Evolutionary conservation across 2,329 filamentous ascomycete species (phyloP).

Genomic region (Aspergillus sp.): DNA sequence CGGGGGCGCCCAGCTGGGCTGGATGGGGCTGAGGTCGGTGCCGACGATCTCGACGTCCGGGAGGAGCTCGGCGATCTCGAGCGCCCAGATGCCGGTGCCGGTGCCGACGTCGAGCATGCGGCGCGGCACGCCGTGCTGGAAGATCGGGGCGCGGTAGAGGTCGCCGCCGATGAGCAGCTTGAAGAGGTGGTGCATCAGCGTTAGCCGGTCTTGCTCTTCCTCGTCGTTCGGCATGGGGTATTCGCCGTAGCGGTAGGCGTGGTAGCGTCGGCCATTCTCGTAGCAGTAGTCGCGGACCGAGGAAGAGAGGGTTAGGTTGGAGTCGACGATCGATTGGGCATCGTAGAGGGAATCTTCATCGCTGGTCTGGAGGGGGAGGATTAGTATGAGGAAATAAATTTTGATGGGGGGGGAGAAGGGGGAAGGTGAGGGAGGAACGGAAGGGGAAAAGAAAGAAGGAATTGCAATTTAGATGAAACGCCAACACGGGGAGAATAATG

Average conservation of each 20-base stretch:
- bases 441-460: background rate
- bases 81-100: conserved; percentile 34
- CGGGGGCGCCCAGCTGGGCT: conserved; percentile 44
- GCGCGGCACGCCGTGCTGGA: conserved; percentile 10
- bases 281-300: conserved; percentile 39
- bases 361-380: conserved; percentile 25
- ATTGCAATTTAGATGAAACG: background rate
- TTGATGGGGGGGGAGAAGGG: background rate
- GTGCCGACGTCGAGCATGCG: conserved; percentile 36
- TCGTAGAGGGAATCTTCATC: conserved; percentile 37
- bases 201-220: conserved; percentile 44
- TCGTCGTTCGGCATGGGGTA: conserved; percentile 47
- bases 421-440: background rate
- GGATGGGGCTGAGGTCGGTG: conserved; percentile 38
- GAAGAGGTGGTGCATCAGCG: conserved; percentile 42
- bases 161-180: conserved; percentile 35
- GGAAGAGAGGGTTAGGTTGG: conserved; percentile 41
- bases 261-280: conserved; percentile 46
- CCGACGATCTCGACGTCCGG: conserved; percentile 36
- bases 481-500: background rate
- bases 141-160: conserved; percentile 40
- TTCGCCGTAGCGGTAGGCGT: conserved; percentile 43
- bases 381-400: too few species aligned
- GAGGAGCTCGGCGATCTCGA: conserved; percentile 47
- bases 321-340: conserved; percentile 35